phyloP scores from a whole-genome alignment of 2,329 filamentous ascomycete genomes.

The Elsinoe fawcettii region DNA sequence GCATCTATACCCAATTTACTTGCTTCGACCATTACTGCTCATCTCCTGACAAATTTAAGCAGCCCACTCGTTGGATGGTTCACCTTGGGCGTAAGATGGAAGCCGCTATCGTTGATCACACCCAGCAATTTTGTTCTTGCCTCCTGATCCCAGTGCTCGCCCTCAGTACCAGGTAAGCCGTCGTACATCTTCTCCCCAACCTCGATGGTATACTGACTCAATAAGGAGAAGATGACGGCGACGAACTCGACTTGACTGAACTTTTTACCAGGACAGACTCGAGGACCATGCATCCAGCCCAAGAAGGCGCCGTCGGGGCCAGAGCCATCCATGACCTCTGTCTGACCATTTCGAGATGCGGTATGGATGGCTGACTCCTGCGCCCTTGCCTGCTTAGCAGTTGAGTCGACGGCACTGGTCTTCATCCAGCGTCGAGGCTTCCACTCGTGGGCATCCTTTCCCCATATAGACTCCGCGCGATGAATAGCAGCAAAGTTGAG shows the following conservation, averaged over 20 bases:
- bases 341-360: slow-evolving; percentile 17
- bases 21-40: neutral
- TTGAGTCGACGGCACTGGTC: slow-evolving; percentile 18
- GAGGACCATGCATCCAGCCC: slow-evolving; percentile 43
- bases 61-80: neutral
- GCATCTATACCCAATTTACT: neutral
- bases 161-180: neutral
- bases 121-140: neutral
- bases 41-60: neutral
- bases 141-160: neutral
- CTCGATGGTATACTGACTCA: neutral
- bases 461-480: slow-evolving; percentile 16
- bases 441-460: slow-evolving; percentile 17
- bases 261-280: slow-evolving; percentile 47
- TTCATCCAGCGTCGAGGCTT: neutral
- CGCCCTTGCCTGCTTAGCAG: neutral
- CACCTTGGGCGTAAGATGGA: neutral
- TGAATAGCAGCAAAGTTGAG: slow-evolving; percentile 32
- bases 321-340: neutral
- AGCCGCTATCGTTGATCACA: neutral
- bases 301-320: slow-evolving; percentile 31
- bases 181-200: slow-evolving; percentile 1
- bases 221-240: slow-evolving; percentile 36
- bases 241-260: slow-evolving; percentile 51
- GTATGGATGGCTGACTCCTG: slow-evolving; percentile 9